Evolutionary conservation across 768 basidiomycete species (phyloP).

Genomic region (Boletus vermiculosoides): DNA sequence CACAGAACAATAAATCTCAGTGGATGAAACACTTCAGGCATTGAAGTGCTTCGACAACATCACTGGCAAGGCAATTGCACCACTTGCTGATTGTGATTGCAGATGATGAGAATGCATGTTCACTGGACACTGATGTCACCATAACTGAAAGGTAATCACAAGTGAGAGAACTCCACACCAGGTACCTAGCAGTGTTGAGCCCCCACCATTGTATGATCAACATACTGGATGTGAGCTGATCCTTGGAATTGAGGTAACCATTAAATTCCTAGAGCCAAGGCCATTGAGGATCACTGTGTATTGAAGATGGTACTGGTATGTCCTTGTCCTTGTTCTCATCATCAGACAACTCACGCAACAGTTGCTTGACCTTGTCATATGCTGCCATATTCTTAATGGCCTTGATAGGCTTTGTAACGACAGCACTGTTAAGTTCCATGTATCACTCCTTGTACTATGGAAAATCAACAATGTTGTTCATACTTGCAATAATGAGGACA

Average conservation of each 20-base stretch:
- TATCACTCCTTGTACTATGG: no score
- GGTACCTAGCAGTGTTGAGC: background rate
- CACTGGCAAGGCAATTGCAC: background rate
- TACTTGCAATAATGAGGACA: no score
- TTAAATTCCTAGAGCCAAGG: background rate
- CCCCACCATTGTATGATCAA: background rate
- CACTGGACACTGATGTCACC: background rate
- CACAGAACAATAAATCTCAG: background rate
- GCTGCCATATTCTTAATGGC: background rate
- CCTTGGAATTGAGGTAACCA: background rate
- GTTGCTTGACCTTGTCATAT: background rate
- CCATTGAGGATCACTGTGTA: background rate
- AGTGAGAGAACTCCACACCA: background rate
- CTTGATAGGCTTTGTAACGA: no score
- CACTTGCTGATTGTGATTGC: background rate
- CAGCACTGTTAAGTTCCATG: no score
- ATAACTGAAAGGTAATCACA: background rate
- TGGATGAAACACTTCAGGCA: background rate
- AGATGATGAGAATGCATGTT: background rate
- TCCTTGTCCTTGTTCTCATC: background rate
- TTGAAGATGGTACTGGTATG: background rate
- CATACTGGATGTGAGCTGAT: background rate
- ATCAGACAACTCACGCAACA: background rate
- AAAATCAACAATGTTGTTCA: no score
- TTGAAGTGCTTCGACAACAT: background rate